These are phyloP conservation scores for Hypoxylon sp. DNA, from an alignment of 2,329 filamentous ascomycete genomes.

Conservation along the genomic window DNA sequence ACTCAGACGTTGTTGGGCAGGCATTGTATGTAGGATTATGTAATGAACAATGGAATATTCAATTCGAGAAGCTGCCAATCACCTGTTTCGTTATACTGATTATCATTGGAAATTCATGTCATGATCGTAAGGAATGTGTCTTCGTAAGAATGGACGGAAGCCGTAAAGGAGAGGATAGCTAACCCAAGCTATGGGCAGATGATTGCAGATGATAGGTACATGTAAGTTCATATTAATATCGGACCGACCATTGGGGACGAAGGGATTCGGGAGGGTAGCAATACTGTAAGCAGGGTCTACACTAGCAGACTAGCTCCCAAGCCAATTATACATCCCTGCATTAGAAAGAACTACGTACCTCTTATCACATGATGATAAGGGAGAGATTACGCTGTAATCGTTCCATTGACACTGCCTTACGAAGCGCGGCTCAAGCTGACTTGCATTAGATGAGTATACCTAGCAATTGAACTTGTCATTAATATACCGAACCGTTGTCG, in stretches of 20 bases:
- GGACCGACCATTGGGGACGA: conserved; percentile 27
- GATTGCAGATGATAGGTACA: background rate
- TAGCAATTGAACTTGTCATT: conserved; percentile 24
- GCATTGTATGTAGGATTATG: conserved; percentile 50
- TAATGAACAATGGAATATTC: conserved; percentile 51
- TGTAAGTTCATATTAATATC: conserved; percentile 17
- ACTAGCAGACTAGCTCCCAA: conserved; percentile 1
- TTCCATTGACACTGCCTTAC: conserved; percentile 24
- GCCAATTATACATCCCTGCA: conserved; percentile 28
- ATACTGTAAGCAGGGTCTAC: conserved; percentile 10
- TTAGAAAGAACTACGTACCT: conserved; percentile 29
- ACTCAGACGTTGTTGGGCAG: conserved; percentile 22
- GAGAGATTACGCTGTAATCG: conserved; percentile 33
- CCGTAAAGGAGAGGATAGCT: conserved; percentile 1
- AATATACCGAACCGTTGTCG: conserved; percentile 26
- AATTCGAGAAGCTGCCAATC: conserved; percentile 43
- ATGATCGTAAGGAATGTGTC: background rate
- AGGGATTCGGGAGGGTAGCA: conserved; percentile 26
- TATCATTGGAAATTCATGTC: background rate
- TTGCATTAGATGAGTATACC: conserved; percentile 7
- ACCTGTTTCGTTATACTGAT: conserved; percentile 1
- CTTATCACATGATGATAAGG: conserved; percentile 47
- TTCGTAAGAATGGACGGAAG: conserved; percentile 1
- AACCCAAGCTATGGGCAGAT: background rate
- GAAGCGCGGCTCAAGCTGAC: conserved; percentile 32